Conservation (phyloP, 2,329 filamentous ascomycete species). For the Onygenales sp. region DNA sequence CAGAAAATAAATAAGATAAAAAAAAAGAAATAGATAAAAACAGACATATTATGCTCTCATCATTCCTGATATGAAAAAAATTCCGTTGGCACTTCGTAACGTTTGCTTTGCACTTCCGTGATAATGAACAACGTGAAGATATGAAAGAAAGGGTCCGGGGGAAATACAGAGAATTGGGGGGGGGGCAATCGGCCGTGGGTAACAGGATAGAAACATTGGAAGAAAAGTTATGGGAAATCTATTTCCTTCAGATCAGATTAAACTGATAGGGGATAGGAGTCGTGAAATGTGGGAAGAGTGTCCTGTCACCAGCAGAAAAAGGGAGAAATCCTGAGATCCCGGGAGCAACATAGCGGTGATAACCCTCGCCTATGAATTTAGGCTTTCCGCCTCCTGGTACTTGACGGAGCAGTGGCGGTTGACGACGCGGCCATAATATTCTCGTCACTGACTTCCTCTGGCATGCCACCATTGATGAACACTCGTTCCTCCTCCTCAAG, state of each 20-base stretch:
- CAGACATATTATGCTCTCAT: no score
- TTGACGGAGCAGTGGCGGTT: background rate
- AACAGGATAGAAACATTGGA: background rate
- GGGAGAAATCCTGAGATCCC: background rate
- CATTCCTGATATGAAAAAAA: no score
- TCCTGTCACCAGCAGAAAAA: background rate
- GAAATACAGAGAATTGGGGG: background rate
- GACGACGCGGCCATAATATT: background rate
- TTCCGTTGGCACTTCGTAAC: no score
- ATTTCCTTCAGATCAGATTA: background rate
- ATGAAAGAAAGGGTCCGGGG: no score
- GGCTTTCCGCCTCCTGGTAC: background rate
- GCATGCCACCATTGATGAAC: constrained; percentile 11
- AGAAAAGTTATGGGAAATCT: background rate
- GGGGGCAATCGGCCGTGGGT: background rate
- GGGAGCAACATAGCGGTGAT: no score
- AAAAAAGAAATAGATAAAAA: no score
- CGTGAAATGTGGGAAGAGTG: background rate
- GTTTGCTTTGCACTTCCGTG: no score
- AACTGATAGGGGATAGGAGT: background rate
- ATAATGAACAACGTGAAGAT: no score
- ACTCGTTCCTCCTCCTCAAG: constrained; percentile 12
- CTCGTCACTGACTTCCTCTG: background rate
- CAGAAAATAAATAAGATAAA: background rate
- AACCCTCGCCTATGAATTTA: background rate